These are phyloP conservation scores for Venturia pyrina DNA, from an alignment of 2,329 filamentous ascomycete species.

Conservation along the genomic window DNA sequence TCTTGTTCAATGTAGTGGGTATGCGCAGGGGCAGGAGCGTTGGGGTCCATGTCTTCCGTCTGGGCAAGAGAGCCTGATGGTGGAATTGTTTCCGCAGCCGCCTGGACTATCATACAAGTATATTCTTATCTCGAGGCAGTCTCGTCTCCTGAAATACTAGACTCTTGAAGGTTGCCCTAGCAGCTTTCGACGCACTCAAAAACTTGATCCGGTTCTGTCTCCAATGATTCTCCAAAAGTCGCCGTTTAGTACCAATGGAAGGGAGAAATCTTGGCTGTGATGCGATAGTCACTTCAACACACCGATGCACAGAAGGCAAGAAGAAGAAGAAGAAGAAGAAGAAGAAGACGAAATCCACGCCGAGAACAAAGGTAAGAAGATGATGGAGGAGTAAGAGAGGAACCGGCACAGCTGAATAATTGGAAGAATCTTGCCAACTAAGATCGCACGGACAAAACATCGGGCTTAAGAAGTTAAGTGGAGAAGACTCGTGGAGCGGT, in stretches of 20 bases:
- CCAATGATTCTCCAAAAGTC: neutral
- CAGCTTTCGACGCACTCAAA: too few species aligned
- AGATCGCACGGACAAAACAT: slow-evolving; percentile 1
- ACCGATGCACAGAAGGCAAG: neutral
- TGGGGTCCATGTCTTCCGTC: neutral
- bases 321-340: neutral
- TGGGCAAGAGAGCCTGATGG: too few species aligned
- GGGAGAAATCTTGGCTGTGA: neutral
- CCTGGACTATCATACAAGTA: neutral
- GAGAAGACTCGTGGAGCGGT: neutral
- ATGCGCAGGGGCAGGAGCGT: neutral
- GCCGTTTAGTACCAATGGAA: neutral
- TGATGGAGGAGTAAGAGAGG: neutral
- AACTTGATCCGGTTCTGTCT: neutral
- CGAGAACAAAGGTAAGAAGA: too few species aligned
- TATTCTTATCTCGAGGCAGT: neutral
- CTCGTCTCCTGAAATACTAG: too few species aligned
- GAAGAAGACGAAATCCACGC: neutral
- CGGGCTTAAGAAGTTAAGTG: neutral
- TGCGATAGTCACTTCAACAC: neutral
- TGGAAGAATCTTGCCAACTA: neutral
- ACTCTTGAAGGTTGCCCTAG: neutral
- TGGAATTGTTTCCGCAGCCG: neutral
- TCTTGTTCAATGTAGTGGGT: neutral
- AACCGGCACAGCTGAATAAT: neutral